Evolutionary conservation across 352 stramenopile species (phyloP).

Genomic region (Phytopythium helicoides): DNA sequence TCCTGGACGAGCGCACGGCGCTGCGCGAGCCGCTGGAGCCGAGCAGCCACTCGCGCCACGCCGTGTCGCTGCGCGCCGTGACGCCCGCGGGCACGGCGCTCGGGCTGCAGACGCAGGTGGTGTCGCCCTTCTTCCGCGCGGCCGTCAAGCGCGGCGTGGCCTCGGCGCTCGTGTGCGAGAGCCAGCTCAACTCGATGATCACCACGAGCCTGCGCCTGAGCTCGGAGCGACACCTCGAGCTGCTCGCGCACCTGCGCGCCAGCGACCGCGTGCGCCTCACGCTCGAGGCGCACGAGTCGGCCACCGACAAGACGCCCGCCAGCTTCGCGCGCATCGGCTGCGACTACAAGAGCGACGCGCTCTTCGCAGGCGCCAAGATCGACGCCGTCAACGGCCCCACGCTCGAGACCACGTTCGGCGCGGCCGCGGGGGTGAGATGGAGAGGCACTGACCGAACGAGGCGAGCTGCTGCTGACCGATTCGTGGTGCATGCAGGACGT

Average conservation of each 20-base stretch:
- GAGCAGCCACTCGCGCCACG: constrained; percentile 45
- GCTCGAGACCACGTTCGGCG: constrained; percentile 55
- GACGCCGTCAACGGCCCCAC: constrained; percentile 80
- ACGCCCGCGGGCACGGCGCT: constrained; percentile 55
- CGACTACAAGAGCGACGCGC: constrained; percentile 42
- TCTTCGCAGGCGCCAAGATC: constrained; percentile 68
- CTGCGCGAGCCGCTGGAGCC: constrained; percentile 43
- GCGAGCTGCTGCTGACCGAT: neutral
- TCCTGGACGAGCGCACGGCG: constrained; percentile 48
- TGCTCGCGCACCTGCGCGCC: constrained; percentile 65
- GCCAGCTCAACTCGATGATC: constrained; percentile 64
- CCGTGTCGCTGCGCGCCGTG: constrained; percentile 42
- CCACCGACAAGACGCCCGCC: constrained; percentile 58
- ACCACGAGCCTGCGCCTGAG: constrained; percentile 60
- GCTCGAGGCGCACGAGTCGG: constrained; percentile 67
- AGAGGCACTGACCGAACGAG: no score
- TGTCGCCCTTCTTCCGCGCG: constrained; percentile 71
- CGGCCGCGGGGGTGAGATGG: constrained; percentile 30
- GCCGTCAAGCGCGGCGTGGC: constrained; percentile 65
- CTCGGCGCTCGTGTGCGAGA: constrained; percentile 62
- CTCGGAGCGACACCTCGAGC: constrained; percentile 61
- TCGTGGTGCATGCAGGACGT: constrained; percentile 21
- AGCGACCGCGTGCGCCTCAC: constrained; percentile 60
- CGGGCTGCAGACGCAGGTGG: constrained; percentile 48
- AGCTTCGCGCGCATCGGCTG: constrained; percentile 74